Conservation (phyloP, 2,329 filamentous ascomycete species). For the Dothiorella sarmentorum region DNA sequence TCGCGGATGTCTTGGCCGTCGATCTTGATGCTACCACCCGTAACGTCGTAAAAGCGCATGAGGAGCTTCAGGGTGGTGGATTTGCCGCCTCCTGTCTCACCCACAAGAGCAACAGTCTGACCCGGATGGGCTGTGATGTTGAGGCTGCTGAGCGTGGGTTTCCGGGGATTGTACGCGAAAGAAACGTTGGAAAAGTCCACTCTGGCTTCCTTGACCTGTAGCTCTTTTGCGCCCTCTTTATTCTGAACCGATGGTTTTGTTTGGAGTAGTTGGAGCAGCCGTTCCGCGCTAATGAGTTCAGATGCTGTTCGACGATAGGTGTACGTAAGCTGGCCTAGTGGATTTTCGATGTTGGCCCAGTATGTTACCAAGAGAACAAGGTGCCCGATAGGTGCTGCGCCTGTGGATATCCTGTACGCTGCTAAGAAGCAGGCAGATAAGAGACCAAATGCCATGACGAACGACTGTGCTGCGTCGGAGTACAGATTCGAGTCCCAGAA, state of each 20-base stretch:
- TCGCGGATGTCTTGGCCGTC: slow-evolving; percentile 55
- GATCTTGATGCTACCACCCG: slow-evolving; percentile 47
- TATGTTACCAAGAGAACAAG: slow-evolving; percentile 65
- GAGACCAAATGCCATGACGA: slow-evolving; percentile 49
- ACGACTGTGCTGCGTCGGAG: slow-evolving; percentile 41
- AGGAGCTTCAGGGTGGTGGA: slow-evolving; percentile 56
- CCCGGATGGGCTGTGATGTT: slow-evolving; percentile 49
- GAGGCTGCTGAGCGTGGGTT: slow-evolving; percentile 51
- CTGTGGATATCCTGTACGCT: slow-evolving; percentile 51
- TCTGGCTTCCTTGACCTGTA: slow-evolving; percentile 50
- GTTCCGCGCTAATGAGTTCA: slow-evolving; percentile 63
- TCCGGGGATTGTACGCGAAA: slow-evolving; percentile 53
- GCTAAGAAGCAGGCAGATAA: slow-evolving; percentile 51
- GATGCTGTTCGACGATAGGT: slow-evolving; percentile 48
- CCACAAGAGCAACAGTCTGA: slow-evolving; percentile 54
- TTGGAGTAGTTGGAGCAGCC: slow-evolving; percentile 55
- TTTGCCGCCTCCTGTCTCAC: slow-evolving; percentile 57
- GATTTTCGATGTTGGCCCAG: slow-evolving; percentile 51
- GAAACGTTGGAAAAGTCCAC: slow-evolving; percentile 45
- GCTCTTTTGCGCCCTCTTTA: slow-evolving; percentile 44
- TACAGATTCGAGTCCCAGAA: slow-evolving; percentile 25
- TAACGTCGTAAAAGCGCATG: slow-evolving; percentile 54
- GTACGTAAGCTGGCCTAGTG: slow-evolving; percentile 50
- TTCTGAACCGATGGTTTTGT: slow-evolving; percentile 56
- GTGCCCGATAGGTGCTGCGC: slow-evolving; percentile 52